Base-by-base conservation (phyloP, 306 rosid genomes). In the Potentilla sterilis region DNA sequence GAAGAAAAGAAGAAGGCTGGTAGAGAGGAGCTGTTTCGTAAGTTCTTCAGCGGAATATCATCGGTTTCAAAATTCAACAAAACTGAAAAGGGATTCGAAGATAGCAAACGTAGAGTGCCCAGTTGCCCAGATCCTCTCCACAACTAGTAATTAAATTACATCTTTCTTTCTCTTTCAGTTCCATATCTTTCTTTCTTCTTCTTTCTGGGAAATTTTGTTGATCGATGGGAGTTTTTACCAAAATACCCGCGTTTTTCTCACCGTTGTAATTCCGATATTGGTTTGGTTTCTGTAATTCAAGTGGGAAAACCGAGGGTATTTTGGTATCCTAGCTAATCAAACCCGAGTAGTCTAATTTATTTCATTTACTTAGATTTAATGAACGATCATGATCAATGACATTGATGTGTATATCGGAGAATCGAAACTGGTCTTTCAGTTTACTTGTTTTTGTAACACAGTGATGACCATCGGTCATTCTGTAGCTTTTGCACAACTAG, bases 111-210 rank as follows among this genome's bases (percentile, higher is more conserved):
- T 85, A 86, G 75, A 81, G 90, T 95, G 18, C 97, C 98, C 79
- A 95, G 92, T 66, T 95, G 97, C 84, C 98, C 98, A 80, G 98
- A 95, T 95, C 95, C 96, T 87, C 97, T 95, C 79, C 98, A 95
- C 85, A 95, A 95, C 91, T 86, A 85, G 88, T 73, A 62, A 37
- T 37, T 37, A 37, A 54, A 69, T 47, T 74, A 59, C 16, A 63
- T 40, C 49, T 35, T 43, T 37, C 28, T 32, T 34, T n/a, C 4
- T 35, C 6, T 72, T 43, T 9, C 5, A 48, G 54, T 21, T 67
- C 11, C 0, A 14, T 19, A 12, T 40, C 52, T 35, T 32, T 48
- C 38, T 55, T 55, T 8, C 34, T 9, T 55, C 52, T 37, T 9
- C 43, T 19, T 12, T 57, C 44, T 42, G 2, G 71, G 57, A 46